Conservation (phyloP, 192 early-diverging fungal species). For the Oehlia diaphana region DNA sequence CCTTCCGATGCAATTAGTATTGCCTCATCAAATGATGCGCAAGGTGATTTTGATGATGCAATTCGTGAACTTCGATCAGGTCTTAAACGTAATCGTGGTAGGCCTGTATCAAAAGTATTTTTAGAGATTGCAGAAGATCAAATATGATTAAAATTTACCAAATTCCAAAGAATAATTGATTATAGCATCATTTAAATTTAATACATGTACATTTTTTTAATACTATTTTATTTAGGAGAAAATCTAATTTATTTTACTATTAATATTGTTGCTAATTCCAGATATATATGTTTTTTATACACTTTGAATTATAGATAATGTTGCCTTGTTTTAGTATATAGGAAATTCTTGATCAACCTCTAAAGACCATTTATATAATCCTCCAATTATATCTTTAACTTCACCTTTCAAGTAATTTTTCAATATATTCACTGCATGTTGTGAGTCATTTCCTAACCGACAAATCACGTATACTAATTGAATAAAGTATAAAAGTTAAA, state of each 20-base stretch:
- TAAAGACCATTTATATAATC: slow-evolving; percentile 73
- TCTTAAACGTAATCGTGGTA: slow-evolving; percentile 34
- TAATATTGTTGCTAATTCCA: too few species aligned
- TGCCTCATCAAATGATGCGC: slow-evolving; percentile 31
- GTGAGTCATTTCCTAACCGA: slow-evolving; percentile 87
- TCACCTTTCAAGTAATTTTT: slow-evolving; percentile 51
- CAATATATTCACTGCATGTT: slow-evolving; percentile 79
- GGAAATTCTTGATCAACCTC: slow-evolving; percentile 81
- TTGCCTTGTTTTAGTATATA: slow-evolving; percentile 58
- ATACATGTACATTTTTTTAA: too few species aligned
- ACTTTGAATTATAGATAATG: too few species aligned
- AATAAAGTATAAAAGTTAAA: neutral
- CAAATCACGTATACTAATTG: slow-evolving; percentile 79
- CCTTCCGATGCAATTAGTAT: slow-evolving; percentile 26
- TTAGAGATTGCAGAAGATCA: slow-evolving; percentile 28
- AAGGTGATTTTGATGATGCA: slow-evolving; percentile 45
- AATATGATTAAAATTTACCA: neutral
- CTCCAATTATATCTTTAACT: slow-evolving; percentile 82
- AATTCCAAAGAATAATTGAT: neutral
- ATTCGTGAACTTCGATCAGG: slow-evolving; percentile 43
- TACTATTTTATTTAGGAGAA: too few species aligned
- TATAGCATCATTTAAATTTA: too few species aligned
- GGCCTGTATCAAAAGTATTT: slow-evolving; percentile 45
- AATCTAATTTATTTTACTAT: too few species aligned
- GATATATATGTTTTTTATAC: too few species aligned